A percentile compares a stretch with the other conserved stretches of the same genome.
These are phyloP conservation scores for Stramenopiles sp. DNA, from an alignment of 352 stramenopile genomes.

Conservation along the genomic window DNA sequence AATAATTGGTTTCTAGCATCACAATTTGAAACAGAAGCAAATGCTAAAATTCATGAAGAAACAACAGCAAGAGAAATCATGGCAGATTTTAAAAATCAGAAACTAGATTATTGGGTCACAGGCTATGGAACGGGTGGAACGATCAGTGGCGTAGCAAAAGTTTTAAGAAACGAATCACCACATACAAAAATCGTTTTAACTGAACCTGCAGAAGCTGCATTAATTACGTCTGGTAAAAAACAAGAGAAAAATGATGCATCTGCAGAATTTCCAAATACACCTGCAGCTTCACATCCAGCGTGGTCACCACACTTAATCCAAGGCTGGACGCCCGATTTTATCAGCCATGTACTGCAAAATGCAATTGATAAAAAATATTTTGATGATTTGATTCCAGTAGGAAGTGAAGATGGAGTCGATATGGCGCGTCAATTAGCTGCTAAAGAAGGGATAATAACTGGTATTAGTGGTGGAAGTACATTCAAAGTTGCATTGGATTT, in stretches of 20 bases:
- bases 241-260: conserved; percentile 29
- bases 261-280: no score
- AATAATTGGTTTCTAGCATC: conserved; percentile 33
- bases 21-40: conserved; percentile 36
- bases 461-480: conserved; percentile 29
- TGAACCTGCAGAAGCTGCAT: conserved; percentile 26
- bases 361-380: conserved; percentile 11
- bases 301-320: conserved; percentile 35
- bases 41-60: conserved; percentile 23
- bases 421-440: conserved; percentile 26
- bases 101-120: conserved; percentile 26
- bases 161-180: conserved; percentile 26
- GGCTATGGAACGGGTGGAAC: conserved; percentile 31
- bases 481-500: conserved; percentile 31
- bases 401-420: conserved; percentile 17
- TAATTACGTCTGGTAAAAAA: conserved; percentile 27
- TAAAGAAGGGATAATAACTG: conserved; percentile 37
- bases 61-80: conserved; percentile 24
- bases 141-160: conserved; percentile 28
- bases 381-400: conserved; percentile 19
- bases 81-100: conserved; percentile 20
- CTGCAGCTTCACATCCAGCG: conserved; percentile 25
- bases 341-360: conserved; percentile 21
- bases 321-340: conserved; percentile 29
- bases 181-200: conserved; percentile 26